Conservation (phyloP, 2,329 filamentous ascomycete genomes). For the Cladophialophora yegresii region DNA sequence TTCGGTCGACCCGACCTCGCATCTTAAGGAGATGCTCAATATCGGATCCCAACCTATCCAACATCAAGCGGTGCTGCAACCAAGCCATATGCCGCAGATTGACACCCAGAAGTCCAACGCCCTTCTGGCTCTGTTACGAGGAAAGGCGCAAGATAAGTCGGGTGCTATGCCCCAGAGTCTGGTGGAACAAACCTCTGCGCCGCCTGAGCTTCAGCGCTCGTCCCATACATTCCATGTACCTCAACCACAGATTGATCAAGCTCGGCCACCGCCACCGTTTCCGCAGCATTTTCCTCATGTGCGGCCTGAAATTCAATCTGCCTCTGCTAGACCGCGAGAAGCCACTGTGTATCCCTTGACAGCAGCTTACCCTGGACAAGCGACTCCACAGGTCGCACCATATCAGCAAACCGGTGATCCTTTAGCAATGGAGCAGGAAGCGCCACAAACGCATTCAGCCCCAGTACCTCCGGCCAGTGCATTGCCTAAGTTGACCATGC, state of each 20-base stretch:
- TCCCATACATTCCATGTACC: constrained; percentile 44
- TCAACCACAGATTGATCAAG: constrained; percentile 28
- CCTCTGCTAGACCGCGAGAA: constrained; percentile 35
- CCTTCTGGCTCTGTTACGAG: constrained; percentile 59
- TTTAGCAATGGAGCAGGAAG: constrained; percentile 46
- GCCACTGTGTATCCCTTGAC: constrained; percentile 34
- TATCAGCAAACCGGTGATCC: constrained; percentile 53
- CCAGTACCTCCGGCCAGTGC: constrained; percentile 59
- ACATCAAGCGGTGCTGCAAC: constrained; percentile 20
- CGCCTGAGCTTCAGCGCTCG: constrained; percentile 57
- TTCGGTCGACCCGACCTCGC: constrained; percentile 51
- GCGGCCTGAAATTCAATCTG: constrained; percentile 34
- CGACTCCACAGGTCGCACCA: constrained; percentile 43
- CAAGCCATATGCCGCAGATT: constrained; percentile 35
- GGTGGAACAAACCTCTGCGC: constrained; percentile 55
- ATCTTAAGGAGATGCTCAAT: constrained; percentile 55
- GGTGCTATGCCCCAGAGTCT: constrained; percentile 52
- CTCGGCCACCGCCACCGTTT: constrained; percentile 19
- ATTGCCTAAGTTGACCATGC: constrained; percentile 59
- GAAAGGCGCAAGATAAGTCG: constrained; percentile 41
- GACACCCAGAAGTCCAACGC: constrained; percentile 52
- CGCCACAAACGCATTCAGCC: constrained; percentile 44
- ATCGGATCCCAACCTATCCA: constrained; percentile 38
- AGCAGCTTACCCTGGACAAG: constrained; percentile 29
- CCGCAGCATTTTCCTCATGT: constrained; percentile 26